Evolutionary conservation across 2,329 filamentous ascomycete species (phyloP), one percentile per base, ranked within the genome.

Genomic region (Penicillium sp.): DNA sequence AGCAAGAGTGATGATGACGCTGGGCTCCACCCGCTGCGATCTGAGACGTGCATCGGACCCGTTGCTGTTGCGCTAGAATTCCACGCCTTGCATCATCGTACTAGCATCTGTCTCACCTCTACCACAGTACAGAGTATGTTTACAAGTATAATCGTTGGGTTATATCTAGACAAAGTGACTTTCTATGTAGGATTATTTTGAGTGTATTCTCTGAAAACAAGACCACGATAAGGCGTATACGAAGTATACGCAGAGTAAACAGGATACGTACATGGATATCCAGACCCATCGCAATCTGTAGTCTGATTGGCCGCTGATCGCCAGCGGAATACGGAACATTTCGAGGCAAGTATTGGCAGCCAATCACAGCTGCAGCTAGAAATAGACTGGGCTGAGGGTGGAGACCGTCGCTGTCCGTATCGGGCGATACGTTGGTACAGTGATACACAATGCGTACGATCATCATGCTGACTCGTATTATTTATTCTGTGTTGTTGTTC

Each of bases 41-140:
- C 51, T 46, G 51, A 53, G 51, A 53, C 51, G 51, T 35, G 42
- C 42, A 35, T 35, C 23, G 42, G 38, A 51, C 48, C 38, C 38
- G 38, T 42, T n/a, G n/a, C n/a, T n/a, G 20, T 50, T 9, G 40
- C 24, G 23, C 48, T 51, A 51, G 30, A 51, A 51, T 40, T 45
- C 40, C n/a, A 28, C 20, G 51, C 40, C 42, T 52, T 52, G 50
- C 50, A 46, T 53, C 51, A 47, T 53, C 18, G 12, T 35, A 16
- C 30, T 16, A 14, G 30, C 30, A 16, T 35, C 9, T 35, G 30
- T 35, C 30, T 35, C 30, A 35, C 12, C 30, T 11, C 8, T 9
- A 30, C 12, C 35, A 40, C n/a, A n/a, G n/a, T n/a, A n/a, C n/a
- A n/a, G n/a, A n/a, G n/a, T n/a, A n/a, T n/a, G n/a, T n/a, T n/a